These are phyloP conservation scores for Pedinophyceae sp. DNA, from an alignment of 139 green algal species.

Conservation along the genomic window DNA sequence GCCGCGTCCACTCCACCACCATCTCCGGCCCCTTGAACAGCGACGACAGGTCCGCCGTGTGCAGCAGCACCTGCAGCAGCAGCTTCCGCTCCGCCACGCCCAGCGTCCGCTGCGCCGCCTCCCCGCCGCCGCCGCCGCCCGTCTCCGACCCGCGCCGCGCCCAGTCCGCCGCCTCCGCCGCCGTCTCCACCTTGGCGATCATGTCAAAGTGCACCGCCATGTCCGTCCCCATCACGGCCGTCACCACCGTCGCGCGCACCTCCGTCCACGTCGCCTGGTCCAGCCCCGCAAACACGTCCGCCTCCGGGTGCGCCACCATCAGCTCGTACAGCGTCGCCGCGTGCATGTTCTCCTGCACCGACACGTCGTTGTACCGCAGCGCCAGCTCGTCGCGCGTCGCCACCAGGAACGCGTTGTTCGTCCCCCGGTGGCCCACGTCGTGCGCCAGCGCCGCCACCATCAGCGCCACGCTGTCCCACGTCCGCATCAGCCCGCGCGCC, in stretches of 20 bases:
- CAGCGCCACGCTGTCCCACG: slow-evolving; percentile 28
- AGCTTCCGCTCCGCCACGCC: slow-evolving; percentile 37
- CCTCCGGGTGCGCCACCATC: slow-evolving; percentile 10
- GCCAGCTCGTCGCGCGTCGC: slow-evolving; percentile 22
- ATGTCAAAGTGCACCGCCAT: no score
- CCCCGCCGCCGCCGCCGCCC: no score
- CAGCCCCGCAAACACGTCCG: no score
- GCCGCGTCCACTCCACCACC: slow-evolving; percentile 31
- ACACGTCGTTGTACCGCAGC: slow-evolving; percentile 42
- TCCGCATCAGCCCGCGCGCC: background rate
- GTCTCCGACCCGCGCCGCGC: no score
- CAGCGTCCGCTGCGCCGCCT: no score
- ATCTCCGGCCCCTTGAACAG: no score
- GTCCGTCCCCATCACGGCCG: no score
- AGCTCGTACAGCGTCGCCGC: slow-evolving; percentile 27
- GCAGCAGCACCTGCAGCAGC: slow-evolving; percentile 39
- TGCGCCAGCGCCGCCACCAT: slow-evolving; percentile 41
- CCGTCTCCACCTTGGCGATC: no score
- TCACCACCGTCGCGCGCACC: no score
- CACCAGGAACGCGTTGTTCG: slow-evolving; percentile 50
- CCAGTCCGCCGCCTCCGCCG: no score
- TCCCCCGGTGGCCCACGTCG: slow-evolving; percentile 46
- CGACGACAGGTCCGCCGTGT: no score
- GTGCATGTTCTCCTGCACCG: slow-evolving; percentile 41
- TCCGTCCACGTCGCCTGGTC: no score